Percentiles rank a stretch among this genome's conserved stretches.
These are phyloP conservation scores for Cercophora newfieldiana DNA, from an alignment of 495 filamentous ascomycete genomes.

Conservation along the genomic window DNA sequence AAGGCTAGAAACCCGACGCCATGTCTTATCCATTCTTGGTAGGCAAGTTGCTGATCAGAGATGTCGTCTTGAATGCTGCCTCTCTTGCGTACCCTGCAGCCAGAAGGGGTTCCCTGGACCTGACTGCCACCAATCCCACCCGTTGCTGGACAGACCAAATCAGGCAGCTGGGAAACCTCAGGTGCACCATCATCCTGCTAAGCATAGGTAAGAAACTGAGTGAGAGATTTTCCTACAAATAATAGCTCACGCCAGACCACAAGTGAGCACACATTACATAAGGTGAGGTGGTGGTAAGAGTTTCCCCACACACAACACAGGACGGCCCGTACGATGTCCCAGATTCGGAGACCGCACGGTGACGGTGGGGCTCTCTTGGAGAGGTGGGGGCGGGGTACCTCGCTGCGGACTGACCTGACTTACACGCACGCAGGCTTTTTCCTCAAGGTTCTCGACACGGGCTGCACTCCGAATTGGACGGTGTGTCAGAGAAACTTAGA, in stretches of 20 bases:
- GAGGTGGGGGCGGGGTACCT: neutral
- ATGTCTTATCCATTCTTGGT: neutral
- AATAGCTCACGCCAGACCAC: neutral
- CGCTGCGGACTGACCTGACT: neutral
- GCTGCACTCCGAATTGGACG: neutral
- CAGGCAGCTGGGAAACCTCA: neutral
- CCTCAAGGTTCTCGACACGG: neutral
- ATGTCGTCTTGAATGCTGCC: no score
- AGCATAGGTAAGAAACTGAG: neutral
- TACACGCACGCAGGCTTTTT: neutral
- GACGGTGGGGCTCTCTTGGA: neutral
- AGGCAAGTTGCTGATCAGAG: neutral
- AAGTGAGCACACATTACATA: conserved; percentile 8
- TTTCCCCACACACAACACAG: no score
- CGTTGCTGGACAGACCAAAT: neutral
- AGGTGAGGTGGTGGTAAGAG: neutral
- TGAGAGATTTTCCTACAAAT: neutral
- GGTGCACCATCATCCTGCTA: neutral
- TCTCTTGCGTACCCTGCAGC: neutral
- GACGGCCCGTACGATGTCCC: neutral
- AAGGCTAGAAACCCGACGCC: neutral
- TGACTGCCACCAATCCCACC: neutral
- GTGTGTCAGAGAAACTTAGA: neutral
- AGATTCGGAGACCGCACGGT: neutral
- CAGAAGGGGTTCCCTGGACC: neutral